Evolutionary conservation across 495 filamentous ascomycete genomes (phyloP).

Genomic region (Penicillium salamii): DNA sequence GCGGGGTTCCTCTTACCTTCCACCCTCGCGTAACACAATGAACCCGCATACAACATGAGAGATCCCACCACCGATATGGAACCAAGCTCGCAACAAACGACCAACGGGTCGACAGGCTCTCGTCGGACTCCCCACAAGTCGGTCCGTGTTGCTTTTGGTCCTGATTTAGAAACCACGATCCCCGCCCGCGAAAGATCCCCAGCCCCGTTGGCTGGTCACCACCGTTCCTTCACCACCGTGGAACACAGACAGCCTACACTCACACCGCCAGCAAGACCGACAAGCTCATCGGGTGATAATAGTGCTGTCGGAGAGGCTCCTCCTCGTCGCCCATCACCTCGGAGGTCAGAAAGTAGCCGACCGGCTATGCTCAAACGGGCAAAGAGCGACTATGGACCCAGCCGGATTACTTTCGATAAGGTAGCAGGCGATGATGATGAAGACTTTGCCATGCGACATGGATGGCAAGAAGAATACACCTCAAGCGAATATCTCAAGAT

Average conservation of each 20-base stretch:
- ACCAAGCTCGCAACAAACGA: conserved; percentile 25
- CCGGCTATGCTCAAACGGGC: conserved; percentile 61
- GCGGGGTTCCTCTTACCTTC: conserved; percentile 9
- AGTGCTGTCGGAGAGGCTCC: conserved; percentile 18
- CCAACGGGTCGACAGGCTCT: conserved; percentile 31
- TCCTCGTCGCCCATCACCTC: conserved; percentile 29
- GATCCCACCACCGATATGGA: conserved; percentile 42
- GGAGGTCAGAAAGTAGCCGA: conserved; percentile 40
- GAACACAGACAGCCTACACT: conserved; percentile 29
- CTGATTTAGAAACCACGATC: conserved; percentile 42
- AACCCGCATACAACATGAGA: conserved; percentile 37
- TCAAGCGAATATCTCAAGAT: conserved; percentile 57
- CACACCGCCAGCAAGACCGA: conserved; percentile 26
- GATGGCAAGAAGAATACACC: conserved; percentile 61
- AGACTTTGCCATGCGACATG: conserved; percentile 58
- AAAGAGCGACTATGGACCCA: conserved; percentile 67
- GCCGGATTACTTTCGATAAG: conserved; percentile 34
- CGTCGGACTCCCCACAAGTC: conserved; percentile 37
- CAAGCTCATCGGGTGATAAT: conserved; percentile 36
- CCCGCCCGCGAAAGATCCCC: conserved; percentile 43
- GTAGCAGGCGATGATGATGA: conserved; percentile 40
- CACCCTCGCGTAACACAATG: conserved; percentile 33
- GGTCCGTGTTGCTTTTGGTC: conserved; percentile 46
- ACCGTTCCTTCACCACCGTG: conserved; percentile 39
- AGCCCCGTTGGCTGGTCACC: conserved; percentile 33